Evolutionary conservation across 2,329 filamentous ascomycete genomes (phyloP), one percentile per base, ranked within the genome.

Genomic region (Akanthomyces uredinophilus): DNA sequence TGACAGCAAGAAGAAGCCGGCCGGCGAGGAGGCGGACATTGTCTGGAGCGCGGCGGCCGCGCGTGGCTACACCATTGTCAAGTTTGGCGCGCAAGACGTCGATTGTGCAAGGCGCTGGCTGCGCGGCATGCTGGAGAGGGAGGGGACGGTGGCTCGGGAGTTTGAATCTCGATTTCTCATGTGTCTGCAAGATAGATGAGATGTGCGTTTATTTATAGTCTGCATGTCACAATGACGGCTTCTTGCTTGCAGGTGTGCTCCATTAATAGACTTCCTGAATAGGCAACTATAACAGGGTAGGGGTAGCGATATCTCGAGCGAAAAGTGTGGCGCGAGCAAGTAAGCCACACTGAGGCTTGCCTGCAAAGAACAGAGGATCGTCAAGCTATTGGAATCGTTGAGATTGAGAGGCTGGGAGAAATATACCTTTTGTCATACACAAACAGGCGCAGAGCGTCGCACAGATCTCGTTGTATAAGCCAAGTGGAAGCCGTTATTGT

Each of bases 31-130:
- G n/a, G n/a, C n/a, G n/a, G 81, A 81, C 41, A 73, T 93, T 5
- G 78, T 91, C 3, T 94, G 90, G 89, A 91, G 90, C 22, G 89
- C 88, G n/a, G 88, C 90, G 16, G 82, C 81, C 37, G 84, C 92
- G 39, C 81, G 90, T 51, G 88, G 89, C 4, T 94, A 91, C 70
- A 87, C 91, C 3, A 81, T 95, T n/a, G 87, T 96, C 64, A 96
- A 96, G 72, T 94, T 96, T 71, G 90, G 89, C 2, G 90, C 91
- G 4, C 81, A 80, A 60, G 87, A 86, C 60, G 86, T 95, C 29
- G 90, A 96, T 72, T 87, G 86, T 16, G 91, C 18, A 90, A 85
- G 88, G 65, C 75, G 81, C 41, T 96, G 91, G 90, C 78, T 96
- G 63, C 83, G 84, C 18, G 80, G 78, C 10, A 87, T 96, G 81